A percentile compares a stretch with the other conserved stretches of the same genome.
phyloP scores from a whole-genome alignment of 1,284 basidiomycete species.

The Ustilago esculenta region DNA sequence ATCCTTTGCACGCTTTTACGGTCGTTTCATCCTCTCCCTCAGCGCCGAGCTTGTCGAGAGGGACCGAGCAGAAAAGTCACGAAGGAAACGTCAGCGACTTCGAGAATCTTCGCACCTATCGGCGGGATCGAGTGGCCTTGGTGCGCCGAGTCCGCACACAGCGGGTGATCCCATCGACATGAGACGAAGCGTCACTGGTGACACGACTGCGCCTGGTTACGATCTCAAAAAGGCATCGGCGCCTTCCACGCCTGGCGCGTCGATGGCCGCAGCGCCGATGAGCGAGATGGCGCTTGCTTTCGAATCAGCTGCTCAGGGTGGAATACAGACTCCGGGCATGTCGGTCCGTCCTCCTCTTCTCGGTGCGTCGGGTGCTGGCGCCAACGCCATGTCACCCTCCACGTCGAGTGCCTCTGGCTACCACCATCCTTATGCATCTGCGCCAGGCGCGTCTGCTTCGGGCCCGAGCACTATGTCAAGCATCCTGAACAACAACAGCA shows the following conservation, averaged over 20 bases:
- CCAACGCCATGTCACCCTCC: conserved; percentile 8
- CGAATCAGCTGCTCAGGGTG: conserved; percentile 30
- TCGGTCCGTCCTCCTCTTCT: conserved; percentile 12
- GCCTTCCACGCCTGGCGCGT: conserved; percentile 2
- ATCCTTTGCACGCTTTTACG: conserved; percentile 45
- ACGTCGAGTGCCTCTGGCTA: conserved; percentile 5
- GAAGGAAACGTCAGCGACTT: conserved; percentile 40
- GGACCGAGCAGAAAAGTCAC: conserved; percentile 40
- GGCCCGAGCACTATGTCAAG: conserved; percentile 1
- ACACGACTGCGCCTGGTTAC: conserved; percentile 1
- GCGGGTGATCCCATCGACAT: conserved; percentile 14
- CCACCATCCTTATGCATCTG: conserved; percentile 1
- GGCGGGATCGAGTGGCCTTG: conserved; percentile 19
- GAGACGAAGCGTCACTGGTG: conserved; percentile 2
- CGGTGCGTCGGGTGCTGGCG: conserved; percentile 1
- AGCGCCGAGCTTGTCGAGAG: conserved; percentile 45
- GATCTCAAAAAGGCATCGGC: conserved; percentile 7
- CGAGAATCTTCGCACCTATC: conserved; percentile 39
- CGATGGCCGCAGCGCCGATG: conserved; percentile 14
- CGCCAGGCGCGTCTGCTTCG: not conserved
- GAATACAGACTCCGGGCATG: conserved; percentile 28
- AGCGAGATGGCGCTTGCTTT: conserved; percentile 49
- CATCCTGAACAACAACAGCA: conserved; percentile 10
- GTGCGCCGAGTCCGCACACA: conserved; percentile 16
- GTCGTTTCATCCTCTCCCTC: conserved; percentile 46